These are phyloP conservation scores for Tricholomella constricta DNA, from an alignment of 768 basidiomycete species.

Conservation along the genomic window DNA sequence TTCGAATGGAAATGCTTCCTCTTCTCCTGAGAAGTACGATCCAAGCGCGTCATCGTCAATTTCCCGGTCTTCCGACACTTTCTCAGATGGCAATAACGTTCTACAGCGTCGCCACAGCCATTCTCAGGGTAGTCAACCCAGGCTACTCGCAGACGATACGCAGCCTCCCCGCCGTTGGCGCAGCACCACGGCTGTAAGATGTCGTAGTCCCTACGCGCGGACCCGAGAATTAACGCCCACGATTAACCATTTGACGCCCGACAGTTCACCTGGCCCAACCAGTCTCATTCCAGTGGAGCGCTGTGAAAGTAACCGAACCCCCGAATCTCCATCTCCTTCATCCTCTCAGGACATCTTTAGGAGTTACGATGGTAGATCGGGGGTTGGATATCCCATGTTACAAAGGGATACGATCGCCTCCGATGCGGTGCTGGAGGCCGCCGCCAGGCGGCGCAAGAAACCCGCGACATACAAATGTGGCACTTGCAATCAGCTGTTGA, in stretches of 20 bases:
- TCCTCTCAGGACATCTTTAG: slow-evolving; percentile 9
- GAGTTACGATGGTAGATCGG: slow-evolving; percentile 2
- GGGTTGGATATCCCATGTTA: slow-evolving; percentile 8
- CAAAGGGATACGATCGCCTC: slow-evolving; percentile 21
- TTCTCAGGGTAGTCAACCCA: background rate
- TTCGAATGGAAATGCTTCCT: background rate
- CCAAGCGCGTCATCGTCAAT: no score
- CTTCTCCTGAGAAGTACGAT: no score
- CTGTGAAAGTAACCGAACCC: background rate
- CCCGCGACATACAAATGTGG: background rate
- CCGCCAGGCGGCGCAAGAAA: slow-evolving; percentile 19
- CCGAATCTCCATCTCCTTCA: slow-evolving; percentile 8
- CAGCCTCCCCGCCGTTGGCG: slow-evolving; percentile 10
- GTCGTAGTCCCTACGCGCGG: slow-evolving; percentile 15
- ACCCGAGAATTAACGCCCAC: background rate
- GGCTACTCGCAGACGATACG: background rate
- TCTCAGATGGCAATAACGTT: background rate
- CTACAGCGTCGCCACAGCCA: slow-evolving; percentile 18
- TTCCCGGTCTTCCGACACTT: no score
- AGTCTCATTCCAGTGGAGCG: background rate
- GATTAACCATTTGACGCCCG: background rate
- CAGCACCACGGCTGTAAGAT: slow-evolving; percentile 5
- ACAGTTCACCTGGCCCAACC: background rate
- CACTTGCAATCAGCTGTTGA: slow-evolving; percentile 14
- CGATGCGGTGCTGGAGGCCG: slow-evolving; percentile 18